A percentile compares a stretch with the other conserved stretches of the same genome.
These are phyloP conservation scores for Sporothrix globosa DNA, from an alignment of 2,329 filamentous ascomycete species.

Conservation along the genomic window DNA sequence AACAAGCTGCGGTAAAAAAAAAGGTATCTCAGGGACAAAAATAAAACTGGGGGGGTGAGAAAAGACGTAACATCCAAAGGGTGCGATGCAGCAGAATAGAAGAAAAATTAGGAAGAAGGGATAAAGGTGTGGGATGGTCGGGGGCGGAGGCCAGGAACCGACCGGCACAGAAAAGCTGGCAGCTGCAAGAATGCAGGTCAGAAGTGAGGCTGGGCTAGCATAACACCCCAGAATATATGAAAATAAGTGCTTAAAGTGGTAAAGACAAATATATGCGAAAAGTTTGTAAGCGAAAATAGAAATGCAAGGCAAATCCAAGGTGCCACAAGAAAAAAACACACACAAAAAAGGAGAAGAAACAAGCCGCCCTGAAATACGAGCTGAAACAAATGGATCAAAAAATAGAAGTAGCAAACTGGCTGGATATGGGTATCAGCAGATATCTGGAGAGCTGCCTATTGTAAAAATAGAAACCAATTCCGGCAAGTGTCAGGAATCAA, in stretches of 20 bases:
- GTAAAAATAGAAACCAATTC: neutral
- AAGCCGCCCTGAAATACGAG: slow-evolving; percentile 6
- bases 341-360: neutral
- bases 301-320: neutral
- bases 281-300: slow-evolving; percentile 11
- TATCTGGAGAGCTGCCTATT: neutral
- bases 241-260: neutral
- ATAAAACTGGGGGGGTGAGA: slow-evolving; percentile 22
- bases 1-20: slow-evolving; percentile 9
- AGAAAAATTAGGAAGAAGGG: neutral
- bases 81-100: neutral
- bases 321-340: neutral
- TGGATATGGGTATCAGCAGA: slow-evolving; percentile 3
- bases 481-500: neutral
- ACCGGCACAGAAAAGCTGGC: slow-evolving; percentile 4
- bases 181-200: slow-evolving; percentile 24
- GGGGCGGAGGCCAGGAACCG: slow-evolving; percentile 12
- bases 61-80: slow-evolving; percentile 11
- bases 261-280: neutral
- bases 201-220: slow-evolving; percentile 12
- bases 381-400: neutral
- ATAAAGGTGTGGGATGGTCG: slow-evolving; percentile 13
- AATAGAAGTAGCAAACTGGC: neutral
- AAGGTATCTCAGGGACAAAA: slow-evolving; percentile 18
- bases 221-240: neutral